Evolutionary conservation across 164 flowering plant genomes (phyloP).

Genomic region (Vitis cinerea): DNA sequence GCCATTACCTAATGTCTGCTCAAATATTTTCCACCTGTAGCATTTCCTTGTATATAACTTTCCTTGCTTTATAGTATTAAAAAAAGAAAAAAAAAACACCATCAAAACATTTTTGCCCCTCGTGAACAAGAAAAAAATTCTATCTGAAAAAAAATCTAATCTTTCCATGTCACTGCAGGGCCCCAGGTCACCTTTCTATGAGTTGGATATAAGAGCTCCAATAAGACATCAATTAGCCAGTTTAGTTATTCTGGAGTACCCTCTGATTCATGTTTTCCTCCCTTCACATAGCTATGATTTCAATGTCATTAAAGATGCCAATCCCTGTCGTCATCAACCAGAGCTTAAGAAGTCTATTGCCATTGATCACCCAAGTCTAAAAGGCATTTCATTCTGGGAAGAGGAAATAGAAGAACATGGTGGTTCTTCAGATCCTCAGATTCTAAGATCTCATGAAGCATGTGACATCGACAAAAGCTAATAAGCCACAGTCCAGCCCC

Average conservation of each 20-base stretch:
- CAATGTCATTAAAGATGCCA: constrained; percentile 43
- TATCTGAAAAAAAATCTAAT: neutral
- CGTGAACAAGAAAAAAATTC: neutral
- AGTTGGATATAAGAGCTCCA: constrained; percentile 54
- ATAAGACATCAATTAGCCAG: constrained; percentile 51
- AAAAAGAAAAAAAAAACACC: too few relatives aligned
- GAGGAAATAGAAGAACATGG: constrained; percentile 64
- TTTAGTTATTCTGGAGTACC: constrained; percentile 68
- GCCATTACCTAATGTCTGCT: too few relatives aligned
- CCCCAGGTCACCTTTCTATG: constrained; percentile 51
- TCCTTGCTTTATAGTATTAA: too few relatives aligned
- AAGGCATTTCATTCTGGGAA: constrained; percentile 59
- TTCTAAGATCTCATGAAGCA: constrained; percentile 45
- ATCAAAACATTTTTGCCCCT: too few relatives aligned
- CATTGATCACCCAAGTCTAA: constrained; percentile 29
- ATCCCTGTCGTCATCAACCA: constrained; percentile 11
- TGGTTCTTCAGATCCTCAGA: constrained; percentile 35
- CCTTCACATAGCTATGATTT: constrained; percentile 60
- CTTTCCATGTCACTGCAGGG: constrained; percentile 41
- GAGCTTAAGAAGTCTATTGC: constrained; percentile 16
- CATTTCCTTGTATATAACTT: too few relatives aligned
- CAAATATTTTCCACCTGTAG: too few relatives aligned
- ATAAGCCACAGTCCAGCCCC: constrained; percentile 1
- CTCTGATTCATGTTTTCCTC: constrained; percentile 68
- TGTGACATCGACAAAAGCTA: constrained; percentile 7